Evolutionary conservation across 306 rosid genomes (phyloP).

Genomic region (Castanospermum australe): DNA sequence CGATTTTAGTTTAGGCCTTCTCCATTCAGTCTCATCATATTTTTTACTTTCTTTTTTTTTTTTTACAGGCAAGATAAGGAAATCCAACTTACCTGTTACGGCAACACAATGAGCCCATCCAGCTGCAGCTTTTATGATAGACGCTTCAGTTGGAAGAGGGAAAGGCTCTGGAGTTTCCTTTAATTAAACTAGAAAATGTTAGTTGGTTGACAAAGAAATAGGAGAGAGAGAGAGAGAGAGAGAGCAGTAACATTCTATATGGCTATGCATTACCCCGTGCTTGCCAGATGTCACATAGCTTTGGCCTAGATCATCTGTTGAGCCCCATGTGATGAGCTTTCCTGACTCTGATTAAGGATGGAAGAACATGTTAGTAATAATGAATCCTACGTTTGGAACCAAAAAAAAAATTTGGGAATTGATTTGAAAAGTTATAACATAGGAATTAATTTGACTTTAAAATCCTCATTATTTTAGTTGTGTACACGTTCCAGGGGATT

Average conservation of each 20-base stretch:
- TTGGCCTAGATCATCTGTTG: constrained; percentile 88
- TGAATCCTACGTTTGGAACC: no score
- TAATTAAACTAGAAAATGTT: constrained; percentile 29
- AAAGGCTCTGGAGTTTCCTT: constrained; percentile 88
- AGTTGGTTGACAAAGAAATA: constrained; percentile 19
- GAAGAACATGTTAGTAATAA: not conserved
- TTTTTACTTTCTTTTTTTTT: not conserved
- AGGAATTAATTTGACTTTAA: no score
- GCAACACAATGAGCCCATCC: constrained; percentile 94
- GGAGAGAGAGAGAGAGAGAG: not conserved
- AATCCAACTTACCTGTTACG: constrained; percentile 60
- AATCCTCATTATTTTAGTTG: no score
- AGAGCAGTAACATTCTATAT: not conserved
- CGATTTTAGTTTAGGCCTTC: not conserved
- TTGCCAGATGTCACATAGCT: constrained; percentile 87
- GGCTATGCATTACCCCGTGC: constrained; percentile 64
- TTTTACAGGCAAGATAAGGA: not conserved
- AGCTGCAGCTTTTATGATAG: constrained; percentile 65
- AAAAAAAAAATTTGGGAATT: no score
- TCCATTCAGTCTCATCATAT: not conserved
- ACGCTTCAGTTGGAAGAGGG: constrained; percentile 69
- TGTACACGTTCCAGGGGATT: no score
- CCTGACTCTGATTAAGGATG: constrained; percentile 52
- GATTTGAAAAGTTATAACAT: no score
- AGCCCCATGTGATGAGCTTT: constrained; percentile 88